Conservation (phyloP, 1,284 basidiomycete genomes). For the Wolfiporia cocos region DNA sequence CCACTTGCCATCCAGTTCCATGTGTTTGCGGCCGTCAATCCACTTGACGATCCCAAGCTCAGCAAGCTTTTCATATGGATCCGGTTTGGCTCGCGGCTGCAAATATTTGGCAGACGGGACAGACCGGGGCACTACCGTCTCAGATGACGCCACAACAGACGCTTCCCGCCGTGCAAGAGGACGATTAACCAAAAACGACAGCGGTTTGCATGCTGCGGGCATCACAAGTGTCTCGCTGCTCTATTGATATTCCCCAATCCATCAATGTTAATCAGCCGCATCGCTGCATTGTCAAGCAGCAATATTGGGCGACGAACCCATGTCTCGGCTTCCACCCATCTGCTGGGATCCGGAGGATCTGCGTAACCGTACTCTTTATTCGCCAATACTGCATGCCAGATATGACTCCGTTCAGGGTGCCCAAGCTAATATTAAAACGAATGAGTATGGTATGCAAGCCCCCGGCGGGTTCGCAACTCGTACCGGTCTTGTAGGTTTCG, state of each 20-base stretch:
- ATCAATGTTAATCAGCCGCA: too few relatives aligned
- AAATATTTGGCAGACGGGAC: constrained; percentile 8
- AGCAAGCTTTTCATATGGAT: constrained; percentile 1
- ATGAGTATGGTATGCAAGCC: not conserved
- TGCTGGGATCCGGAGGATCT: constrained; percentile 1
- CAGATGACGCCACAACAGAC: not conserved
- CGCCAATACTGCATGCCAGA: too few relatives aligned
- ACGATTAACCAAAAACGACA: constrained; percentile 15
- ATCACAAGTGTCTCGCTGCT: constrained; percentile 12
- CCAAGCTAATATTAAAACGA: too few relatives aligned
- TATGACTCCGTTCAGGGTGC: too few relatives aligned
- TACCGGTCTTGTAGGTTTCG: too few relatives aligned
- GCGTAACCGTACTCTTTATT: too few relatives aligned
- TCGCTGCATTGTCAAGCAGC: too few relatives aligned
- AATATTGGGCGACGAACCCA: constrained; percentile 1
- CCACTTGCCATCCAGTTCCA: constrained; percentile 6
- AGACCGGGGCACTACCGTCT: too few relatives aligned
- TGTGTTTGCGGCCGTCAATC: constrained; percentile 4
- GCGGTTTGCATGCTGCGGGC: constrained; percentile 10
- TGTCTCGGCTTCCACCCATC: constrained; percentile 4
- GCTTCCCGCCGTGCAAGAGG: constrained; percentile 8
- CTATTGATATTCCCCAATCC: too few relatives aligned
- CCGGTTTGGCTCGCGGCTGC: not conserved
- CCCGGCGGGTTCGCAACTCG: too few relatives aligned
- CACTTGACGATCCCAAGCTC: not conserved